Conservation (phyloP, 352 stramenopile species). For the Globisporangium radiosum region DNA sequence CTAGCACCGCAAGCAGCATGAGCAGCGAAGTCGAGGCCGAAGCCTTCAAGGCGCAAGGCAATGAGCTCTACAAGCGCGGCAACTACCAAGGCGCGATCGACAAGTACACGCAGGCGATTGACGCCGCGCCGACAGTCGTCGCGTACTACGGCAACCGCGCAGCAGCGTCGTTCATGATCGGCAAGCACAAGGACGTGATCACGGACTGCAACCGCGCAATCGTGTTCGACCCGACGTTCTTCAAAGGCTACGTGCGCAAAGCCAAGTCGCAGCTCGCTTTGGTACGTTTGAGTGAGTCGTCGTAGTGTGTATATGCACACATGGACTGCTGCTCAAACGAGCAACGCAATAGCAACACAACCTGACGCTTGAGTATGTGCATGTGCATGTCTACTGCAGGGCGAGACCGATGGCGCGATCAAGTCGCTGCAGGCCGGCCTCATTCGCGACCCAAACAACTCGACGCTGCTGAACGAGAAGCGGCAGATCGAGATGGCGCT, state of each 20-base stretch:
- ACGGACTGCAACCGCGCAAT: constrained; percentile 88
- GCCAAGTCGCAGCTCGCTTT: constrained; percentile 80
- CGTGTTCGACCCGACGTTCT: constrained; percentile 84
- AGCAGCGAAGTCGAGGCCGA: constrained; percentile 51
- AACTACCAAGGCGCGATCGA: constrained; percentile 88
- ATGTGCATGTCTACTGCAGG: constrained; percentile 22
- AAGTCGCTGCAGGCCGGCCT: constrained; percentile 75
- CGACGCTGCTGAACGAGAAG: constrained; percentile 67
- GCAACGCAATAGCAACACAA: neutral
- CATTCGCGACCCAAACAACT: constrained; percentile 74
- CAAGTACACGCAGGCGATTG: constrained; percentile 89
- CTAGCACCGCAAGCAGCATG: constrained; percentile 12
- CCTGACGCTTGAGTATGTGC: neutral
- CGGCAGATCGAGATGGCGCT: constrained; percentile 74
- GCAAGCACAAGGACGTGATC: constrained; percentile 86
- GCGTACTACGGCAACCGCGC: constrained; percentile 89
- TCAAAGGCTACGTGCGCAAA: constrained; percentile 90
- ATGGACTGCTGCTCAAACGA: neutral
- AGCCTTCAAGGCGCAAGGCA: constrained; percentile 83
- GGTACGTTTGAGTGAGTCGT: constrained; percentile 20
- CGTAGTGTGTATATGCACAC: neutral
- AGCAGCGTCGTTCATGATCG: constrained; percentile 88
- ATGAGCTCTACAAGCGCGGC: constrained; percentile 89
- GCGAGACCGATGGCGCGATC: constrained; percentile 56
- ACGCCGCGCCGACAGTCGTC: constrained; percentile 73